These are phyloP conservation scores for Plenodomus biglobosus DNA, from an alignment of 2,329 filamentous ascomycete genomes.

Conservation along the genomic window DNA sequence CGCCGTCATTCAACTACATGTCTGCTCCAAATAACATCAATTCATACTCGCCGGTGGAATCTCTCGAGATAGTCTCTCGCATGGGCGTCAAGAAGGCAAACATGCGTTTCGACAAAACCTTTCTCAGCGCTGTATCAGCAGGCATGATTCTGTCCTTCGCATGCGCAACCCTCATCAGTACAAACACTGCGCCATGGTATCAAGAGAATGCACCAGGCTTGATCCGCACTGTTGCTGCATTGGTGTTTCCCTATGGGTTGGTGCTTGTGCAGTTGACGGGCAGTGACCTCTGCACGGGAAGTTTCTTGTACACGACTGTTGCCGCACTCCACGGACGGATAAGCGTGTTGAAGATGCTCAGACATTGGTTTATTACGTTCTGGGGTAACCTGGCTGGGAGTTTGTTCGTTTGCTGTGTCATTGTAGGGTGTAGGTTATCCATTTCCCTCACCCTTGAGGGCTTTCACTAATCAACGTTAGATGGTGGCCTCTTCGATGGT, in stretches of 20 bases:
- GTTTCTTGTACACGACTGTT: constrained; percentile 23
- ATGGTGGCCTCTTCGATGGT: constrained; percentile 50
- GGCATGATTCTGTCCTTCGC: constrained; percentile 56
- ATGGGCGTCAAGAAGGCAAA: constrained; percentile 56
- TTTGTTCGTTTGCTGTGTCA: constrained; percentile 52
- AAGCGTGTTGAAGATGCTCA: constrained; percentile 39
- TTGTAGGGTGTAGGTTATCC: constrained; percentile 50
- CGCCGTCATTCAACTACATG: constrained; percentile 1
- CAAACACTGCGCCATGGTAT: constrained; percentile 15
- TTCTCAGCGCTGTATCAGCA: constrained; percentile 55
- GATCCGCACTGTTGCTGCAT: constrained; percentile 32
- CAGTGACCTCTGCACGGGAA: constrained; percentile 38
- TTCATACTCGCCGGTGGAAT: constrained; percentile 52
- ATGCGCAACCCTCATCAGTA: constrained; percentile 10
- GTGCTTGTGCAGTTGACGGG: constrained; percentile 38
- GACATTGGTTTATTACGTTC: constrained; percentile 53
- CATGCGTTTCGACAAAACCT: constrained; percentile 56
- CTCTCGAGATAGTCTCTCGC: constrained; percentile 54
- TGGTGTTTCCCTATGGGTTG: constrained; percentile 42
- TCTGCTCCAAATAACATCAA: constrained; percentile 16
- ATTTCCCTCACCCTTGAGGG: neutral
- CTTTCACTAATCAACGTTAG: constrained; percentile 18
- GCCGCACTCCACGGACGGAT: constrained; percentile 27
- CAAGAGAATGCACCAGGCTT: constrained; percentile 25
- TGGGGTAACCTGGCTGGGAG: constrained; percentile 54